Base-by-base conservation (phyloP, 2,329 filamentous ascomycete genomes). In the Massarina eburnea region DNA sequence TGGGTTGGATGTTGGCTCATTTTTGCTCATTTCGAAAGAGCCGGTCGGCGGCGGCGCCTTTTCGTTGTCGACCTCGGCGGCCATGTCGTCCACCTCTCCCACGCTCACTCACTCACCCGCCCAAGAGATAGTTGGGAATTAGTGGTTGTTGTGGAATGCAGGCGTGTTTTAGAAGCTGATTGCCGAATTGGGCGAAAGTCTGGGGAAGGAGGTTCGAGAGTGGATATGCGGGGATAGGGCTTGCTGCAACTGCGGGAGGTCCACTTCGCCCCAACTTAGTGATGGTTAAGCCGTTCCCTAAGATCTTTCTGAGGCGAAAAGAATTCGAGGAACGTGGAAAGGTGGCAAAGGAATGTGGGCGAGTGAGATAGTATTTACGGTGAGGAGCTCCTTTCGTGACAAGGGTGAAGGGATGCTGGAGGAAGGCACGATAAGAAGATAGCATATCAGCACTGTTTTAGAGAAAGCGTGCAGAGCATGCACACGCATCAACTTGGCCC, bases 21-120 rank as follows among this genome's bases (percentile, higher is more conserved):
- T 37, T 22, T 43, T 49, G 22, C 51, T 51, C 30, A 55, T 35
- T 30, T 59, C 54, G 9, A 17, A 21, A 10, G 54, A 52, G 14
- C 40, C 32, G 9, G 39, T 33, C 0, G 51, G 51, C 21, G 46
- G 39, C 12, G 41, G 39, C 8, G 36, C 36, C 37, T 61, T 61
- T 46, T 61, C 52, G 19, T 39, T 34, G 19, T 48, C 54, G 5
- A 29, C 38, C n/a, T 39, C 41, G 15, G 47, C 48, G 43, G 27
- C 27, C 27, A 38, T 38, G 4, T 22, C 35, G 8, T 19, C 15
- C 19, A 8, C 4, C 15, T 35, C 4, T 4, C 32, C 8, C 8
- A 35, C 12, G 19, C 32, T 34, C 15, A 12, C 8, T 34, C 9
- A 12, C 32, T 34, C 32, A 10, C 15, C 15, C 32, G 15, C 15